Conservation (phyloP, 768 basidiomycete genomes). For the Suillus subalutaceus region DNA sequence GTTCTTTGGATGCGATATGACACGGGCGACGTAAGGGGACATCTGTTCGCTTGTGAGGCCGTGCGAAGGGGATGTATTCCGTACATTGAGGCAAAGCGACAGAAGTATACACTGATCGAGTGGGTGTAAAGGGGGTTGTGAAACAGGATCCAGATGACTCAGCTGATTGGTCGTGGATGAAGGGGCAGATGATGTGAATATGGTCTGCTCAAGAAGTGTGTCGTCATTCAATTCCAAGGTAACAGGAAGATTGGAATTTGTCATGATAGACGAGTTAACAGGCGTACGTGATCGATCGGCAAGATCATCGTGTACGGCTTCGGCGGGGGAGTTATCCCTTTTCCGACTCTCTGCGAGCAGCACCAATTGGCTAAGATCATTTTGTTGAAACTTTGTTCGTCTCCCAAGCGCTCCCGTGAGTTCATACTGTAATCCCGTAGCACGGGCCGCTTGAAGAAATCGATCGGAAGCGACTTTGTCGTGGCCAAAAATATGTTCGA, state of each 20-base stretch:
- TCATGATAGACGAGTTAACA: constrained; percentile 11
- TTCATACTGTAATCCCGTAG: constrained; percentile 83
- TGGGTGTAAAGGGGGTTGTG: constrained; percentile 87
- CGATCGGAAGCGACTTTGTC: constrained; percentile 77
- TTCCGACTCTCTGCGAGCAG: constrained; percentile 87
- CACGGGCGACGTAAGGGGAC: constrained; percentile 87
- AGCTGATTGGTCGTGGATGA: constrained; percentile 50
- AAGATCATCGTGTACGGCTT: constrained; percentile 7
- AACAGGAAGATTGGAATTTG: constrained; percentile 58
- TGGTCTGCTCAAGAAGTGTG: constrained; percentile 91
- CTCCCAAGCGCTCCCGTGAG: constrained; percentile 92
- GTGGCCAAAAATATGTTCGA: constrained; percentile 74
- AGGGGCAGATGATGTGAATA: constrained; percentile 78
- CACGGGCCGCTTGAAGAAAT: constrained; percentile 77
- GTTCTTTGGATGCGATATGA: constrained; percentile 86
- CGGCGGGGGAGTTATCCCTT: constrained; percentile 29
- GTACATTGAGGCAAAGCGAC: constrained; percentile 86
- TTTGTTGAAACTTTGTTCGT: constrained; percentile 91
- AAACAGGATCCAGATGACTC: constrained; percentile 74
- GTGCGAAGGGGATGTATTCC: constrained; percentile 86
- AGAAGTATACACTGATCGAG: constrained; percentile 94
- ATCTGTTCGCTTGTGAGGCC: constrained; percentile 93
- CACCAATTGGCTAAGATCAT: constrained; percentile 86
- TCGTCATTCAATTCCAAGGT: constrained; percentile 90
- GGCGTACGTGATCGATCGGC: constrained; percentile 16